Evolutionary conservation across 768 basidiomycete species (phyloP).

Genomic region (Russula ochroleuca): DNA sequence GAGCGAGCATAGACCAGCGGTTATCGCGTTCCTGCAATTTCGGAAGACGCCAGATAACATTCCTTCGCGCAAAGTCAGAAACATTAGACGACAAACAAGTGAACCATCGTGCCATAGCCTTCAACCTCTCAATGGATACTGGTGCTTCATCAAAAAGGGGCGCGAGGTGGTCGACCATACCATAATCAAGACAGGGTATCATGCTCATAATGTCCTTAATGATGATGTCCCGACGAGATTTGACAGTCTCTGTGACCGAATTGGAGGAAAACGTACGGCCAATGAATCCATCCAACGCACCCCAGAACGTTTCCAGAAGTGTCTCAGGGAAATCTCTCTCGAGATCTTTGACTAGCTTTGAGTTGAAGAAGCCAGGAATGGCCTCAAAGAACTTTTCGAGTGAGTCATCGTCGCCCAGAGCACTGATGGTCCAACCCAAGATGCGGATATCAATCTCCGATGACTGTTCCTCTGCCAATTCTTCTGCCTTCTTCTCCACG

Average conservation of each 20-base stretch:
- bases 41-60: no score
- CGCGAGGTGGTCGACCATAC: no score
- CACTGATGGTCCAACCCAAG: background rate
- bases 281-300: background rate
- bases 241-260: background rate
- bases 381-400: background rate
- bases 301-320: no score
- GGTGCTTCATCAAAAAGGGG: no score
- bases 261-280: background rate
- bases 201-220: background rate
- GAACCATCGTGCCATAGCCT: no score
- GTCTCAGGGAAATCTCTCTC: background rate
- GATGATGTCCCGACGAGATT: background rate
- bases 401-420: slow-evolving; percentile 1
- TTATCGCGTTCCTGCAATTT: no score
- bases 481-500: background rate
- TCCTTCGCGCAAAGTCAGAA: no score
- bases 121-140: no score
- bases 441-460: background rate
- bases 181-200: background rate
- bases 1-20: no score
- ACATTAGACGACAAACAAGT: no score
- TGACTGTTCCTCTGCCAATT: background rate
- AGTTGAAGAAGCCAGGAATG: background rate
- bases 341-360: background rate